Conservation (phyloP, 1,284 basidiomycete species). For the Pseudozyma sp. region DNA sequence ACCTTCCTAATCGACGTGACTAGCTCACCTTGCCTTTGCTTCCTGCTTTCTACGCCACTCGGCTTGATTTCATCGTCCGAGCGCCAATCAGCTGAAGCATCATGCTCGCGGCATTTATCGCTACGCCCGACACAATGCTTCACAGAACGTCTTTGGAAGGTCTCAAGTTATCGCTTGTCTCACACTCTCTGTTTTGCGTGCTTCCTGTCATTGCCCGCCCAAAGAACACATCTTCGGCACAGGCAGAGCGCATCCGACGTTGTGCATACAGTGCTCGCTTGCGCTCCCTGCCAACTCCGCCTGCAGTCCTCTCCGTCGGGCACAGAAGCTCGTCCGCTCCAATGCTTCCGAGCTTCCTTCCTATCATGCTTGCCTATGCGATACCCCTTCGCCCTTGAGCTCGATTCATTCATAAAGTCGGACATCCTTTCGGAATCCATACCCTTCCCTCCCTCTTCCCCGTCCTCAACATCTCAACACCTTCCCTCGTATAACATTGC, state of each 20-base stretch:
- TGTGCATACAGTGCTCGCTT: slow-evolving; percentile 19
- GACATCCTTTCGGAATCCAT: not conserved
- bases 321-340: not conserved
- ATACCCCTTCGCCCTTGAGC: not conserved
- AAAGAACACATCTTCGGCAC: not conserved
- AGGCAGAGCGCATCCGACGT: slow-evolving; percentile 6
- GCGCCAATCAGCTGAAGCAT: not conserved
- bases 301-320: slow-evolving; percentile 11
- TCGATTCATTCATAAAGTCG: slow-evolving; percentile 14
- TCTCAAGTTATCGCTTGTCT: no score
- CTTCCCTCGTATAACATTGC: not conserved
- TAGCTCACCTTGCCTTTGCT: not conserved
- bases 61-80: slow-evolving; percentile 1
- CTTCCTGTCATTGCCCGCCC: not conserved
- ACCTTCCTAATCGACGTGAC: not conserved
- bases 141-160: no score
- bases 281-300: slow-evolving; percentile 6
- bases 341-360: slow-evolving; percentile 6
- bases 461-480: not conserved
- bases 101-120: no score
- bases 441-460: not conserved
- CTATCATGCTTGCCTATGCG: slow-evolving; percentile 3
- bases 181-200: no score
- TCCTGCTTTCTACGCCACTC: not conserved
- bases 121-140: no score